Evolutionary conservation across 2,329 filamentous ascomycete species (phyloP).

Genomic region (Graphilbum sp.): DNA sequence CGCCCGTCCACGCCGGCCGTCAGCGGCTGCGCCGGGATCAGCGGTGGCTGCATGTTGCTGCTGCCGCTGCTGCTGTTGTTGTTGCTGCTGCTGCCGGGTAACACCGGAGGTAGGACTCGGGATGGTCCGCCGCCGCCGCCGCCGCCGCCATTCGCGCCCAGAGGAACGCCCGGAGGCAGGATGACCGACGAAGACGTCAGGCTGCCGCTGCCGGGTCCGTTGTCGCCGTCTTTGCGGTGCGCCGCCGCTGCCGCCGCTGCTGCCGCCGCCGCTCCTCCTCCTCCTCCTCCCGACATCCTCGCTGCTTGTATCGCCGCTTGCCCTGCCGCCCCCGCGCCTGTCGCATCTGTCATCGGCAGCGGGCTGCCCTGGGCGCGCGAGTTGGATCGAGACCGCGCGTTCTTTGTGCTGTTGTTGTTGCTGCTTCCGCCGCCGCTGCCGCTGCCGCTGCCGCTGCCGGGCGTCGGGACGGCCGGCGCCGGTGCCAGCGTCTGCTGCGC

Average conservation of each 20-base stretch:
- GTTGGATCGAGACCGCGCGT: conserved; percentile 35
- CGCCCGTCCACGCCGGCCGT: conserved; percentile 2
- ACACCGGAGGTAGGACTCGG: no score
- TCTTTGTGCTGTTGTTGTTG: conserved; percentile 17
- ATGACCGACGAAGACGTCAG: no score
- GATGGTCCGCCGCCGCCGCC: no score
- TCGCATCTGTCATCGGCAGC: conserved; percentile 1
- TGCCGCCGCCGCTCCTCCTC: no score
- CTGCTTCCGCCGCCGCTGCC: conserved; percentile 18
- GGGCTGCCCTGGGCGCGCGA: conserved; percentile 25
- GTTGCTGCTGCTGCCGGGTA: background rate
- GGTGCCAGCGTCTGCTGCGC: conserved; percentile 28
- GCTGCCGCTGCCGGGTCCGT: no score
- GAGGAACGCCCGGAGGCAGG: no score
- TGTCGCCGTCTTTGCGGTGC: background rate
- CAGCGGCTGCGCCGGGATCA: background rate
- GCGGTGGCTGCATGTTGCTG: conserved; percentile 1
- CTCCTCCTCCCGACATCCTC: no score
- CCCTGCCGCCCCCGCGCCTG: no score
- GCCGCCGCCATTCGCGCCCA: no score
- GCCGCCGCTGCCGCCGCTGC: background rate
- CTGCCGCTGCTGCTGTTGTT: background rate
- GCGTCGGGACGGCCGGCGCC: conserved; percentile 16
- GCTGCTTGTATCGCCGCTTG: no score
- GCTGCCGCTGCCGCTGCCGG: conserved; percentile 6